phyloP scores from a whole-genome alignment of 768 basidiomycete species.

The Terana coerulea region DNA sequence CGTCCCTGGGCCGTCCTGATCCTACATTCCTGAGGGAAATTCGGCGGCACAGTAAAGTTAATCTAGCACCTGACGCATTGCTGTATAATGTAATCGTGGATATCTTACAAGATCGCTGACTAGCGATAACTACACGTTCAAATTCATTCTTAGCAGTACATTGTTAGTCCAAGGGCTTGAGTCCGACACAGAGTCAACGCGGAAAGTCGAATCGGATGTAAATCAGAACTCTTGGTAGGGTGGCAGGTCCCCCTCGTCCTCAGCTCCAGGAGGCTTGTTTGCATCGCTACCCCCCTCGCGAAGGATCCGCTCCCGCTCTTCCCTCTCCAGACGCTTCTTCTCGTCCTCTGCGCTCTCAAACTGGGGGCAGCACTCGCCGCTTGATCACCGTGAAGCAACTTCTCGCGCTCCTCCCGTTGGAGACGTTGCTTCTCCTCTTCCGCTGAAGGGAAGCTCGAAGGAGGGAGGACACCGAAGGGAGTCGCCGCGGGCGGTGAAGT shows the following conservation, averaged over 20 bases:
- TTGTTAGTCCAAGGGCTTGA: too few species aligned
- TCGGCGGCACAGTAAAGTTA: too few species aligned
- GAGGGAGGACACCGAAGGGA: constrained; percentile 3
- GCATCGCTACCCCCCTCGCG: constrained; percentile 17
- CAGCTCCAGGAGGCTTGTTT: constrained; percentile 21
- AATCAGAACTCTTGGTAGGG: constrained; percentile 40
- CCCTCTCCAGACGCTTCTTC: constrained; percentile 55
- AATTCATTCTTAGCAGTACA: not conserved
- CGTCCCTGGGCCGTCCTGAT: too few species aligned
- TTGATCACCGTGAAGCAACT: constrained; percentile 33
- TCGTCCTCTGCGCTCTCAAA: constrained; percentile 61
- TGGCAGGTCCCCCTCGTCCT: constrained; percentile 34
- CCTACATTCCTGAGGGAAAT: too few species aligned
- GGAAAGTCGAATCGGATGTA: too few species aligned
- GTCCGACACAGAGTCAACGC: too few species aligned
- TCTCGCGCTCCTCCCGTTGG: constrained; percentile 48
- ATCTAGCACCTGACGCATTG: too few species aligned
- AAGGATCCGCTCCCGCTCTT: constrained; percentile 47
- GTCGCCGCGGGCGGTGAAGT: not conserved
- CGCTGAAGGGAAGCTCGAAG: constrained; percentile 38
- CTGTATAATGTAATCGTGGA: too few species aligned
- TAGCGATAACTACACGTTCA: not conserved
- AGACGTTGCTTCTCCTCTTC: constrained; percentile 65
- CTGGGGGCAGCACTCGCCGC: constrained; percentile 16
- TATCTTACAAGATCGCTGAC: not conserved